Conservation (phyloP, 139 green algal species). For the Chlamydomonas sp. region DNA sequence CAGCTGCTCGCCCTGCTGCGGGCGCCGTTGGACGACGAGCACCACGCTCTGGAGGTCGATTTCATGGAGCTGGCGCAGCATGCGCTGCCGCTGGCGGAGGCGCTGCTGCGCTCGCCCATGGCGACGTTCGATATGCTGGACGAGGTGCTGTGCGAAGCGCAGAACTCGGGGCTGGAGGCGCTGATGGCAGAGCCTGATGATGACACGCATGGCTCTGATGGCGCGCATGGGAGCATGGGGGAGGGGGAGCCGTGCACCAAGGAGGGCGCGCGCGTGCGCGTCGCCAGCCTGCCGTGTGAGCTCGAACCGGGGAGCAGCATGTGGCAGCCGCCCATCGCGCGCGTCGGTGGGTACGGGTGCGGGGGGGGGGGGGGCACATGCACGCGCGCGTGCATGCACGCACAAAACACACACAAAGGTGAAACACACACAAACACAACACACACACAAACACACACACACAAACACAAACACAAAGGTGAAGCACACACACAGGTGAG, state of each 20-base stretch:
- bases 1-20: slow-evolving; percentile 18
- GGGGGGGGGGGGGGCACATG: too few relatives aligned
- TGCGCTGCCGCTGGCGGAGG: slow-evolving; percentile 20
- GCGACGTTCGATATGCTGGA: slow-evolving; percentile 34
- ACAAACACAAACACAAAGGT: background rate
- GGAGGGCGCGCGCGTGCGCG: slow-evolving; percentile 39
- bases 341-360: too few relatives aligned
- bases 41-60: slow-evolving; percentile 40
- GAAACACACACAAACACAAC: background rate
- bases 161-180: slow-evolving; percentile 15
- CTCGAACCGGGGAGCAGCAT: slow-evolving; percentile 19
- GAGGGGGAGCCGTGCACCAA: slow-evolving; percentile 17
- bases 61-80: slow-evolving; percentile 31
- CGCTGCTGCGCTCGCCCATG: slow-evolving; percentile 18
- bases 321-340: too few relatives aligned
- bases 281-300: slow-evolving; percentile 37
- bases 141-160: slow-evolving; percentile 28
- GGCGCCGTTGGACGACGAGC: slow-evolving; percentile 23
- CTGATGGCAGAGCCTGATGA: background rate
- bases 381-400: too few relatives aligned
- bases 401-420: background rate
- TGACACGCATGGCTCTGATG: too few relatives aligned
- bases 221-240: background rate
- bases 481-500: background rate
- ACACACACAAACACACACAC: background rate